Evolutionary conservation across 2,329 filamentous ascomycete species (phyloP).

Genomic region (Bipolaris gigantea): DNA sequence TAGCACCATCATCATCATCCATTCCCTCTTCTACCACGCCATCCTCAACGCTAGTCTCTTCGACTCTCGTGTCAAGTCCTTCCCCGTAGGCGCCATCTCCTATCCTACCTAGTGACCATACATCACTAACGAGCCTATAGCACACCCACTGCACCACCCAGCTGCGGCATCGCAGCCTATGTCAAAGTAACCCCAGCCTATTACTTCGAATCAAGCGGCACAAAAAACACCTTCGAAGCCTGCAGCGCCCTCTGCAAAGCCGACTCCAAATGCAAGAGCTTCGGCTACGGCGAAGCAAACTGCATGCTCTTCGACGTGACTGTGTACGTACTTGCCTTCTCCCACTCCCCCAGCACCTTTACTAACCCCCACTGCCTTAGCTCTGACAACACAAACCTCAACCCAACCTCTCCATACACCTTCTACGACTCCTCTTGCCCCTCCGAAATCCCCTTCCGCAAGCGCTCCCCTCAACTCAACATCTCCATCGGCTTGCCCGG

Average conservation of each 20-base stretch:
- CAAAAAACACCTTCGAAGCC: conserved; percentile 36
- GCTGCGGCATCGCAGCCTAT: conserved; percentile 38
- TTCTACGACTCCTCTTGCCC: conserved; percentile 38
- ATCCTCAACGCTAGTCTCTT: conserved; percentile 4
- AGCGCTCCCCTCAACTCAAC: conserved; percentile 25
- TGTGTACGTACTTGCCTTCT: conserved; percentile 25
- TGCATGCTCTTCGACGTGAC: conserved; percentile 39
- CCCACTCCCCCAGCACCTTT: background rate
- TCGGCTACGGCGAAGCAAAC: conserved; percentile 40
- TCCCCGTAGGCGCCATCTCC: conserved; percentile 25
- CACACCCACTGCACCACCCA: conserved; percentile 17
- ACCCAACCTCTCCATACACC: conserved; percentile 40
- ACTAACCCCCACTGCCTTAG: conserved; percentile 10
- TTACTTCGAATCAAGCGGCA: conserved; percentile 40
- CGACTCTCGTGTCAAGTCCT: conserved; percentile 18
- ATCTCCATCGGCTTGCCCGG: conserved; percentile 10
- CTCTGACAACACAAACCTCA: conserved; percentile 37
- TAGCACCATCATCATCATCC: background rate
- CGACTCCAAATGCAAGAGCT: conserved; percentile 36
- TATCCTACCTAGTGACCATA: background rate
- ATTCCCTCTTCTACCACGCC: background rate
- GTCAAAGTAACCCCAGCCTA: conserved; percentile 36
- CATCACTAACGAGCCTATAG: conserved; percentile 14
- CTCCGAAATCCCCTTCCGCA: conserved; percentile 33
- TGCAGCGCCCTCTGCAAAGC: conserved; percentile 38